Evolutionary conservation across 805 yeast species (phyloP), one percentile per base, ranked within the genome.

Genomic region (Yarrowia hollandica): DNA sequence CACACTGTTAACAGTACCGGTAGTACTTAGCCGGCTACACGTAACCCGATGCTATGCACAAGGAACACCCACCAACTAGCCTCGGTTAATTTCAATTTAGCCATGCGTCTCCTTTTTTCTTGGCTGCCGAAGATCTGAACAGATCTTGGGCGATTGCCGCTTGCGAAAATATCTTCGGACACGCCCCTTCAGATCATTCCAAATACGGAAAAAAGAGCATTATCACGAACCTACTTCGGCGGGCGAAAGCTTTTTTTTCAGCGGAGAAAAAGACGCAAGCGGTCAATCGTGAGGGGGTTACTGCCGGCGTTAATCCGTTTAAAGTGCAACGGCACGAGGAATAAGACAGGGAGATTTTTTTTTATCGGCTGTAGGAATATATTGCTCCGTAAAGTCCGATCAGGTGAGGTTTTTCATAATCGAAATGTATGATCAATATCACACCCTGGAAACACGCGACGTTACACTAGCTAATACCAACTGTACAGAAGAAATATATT

Each of bases 311-410:
- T 22, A 22, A 38, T 4, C n/a, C 4, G 31, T 15, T 23, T 39
- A 23, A 18, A 25, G 46, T 39, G 44, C 44, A 39, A 39, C 44
- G 44, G 46, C 25, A 39, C 46, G 46, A 39, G 46, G n/a, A 39
- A 25, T n/a, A 25, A 23, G 31, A 15, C 21, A 3, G 1, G 15
- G 5, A 23, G 25, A 9, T 18, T 15, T 10, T 18, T 10, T 25
- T 39, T 39, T 16, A 23, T 16, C 46, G 46, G 46, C 46, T 23
- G 21, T 39, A 23, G 7, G 44, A n/a, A 25, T 15, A 19, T n/a
- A 12, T 39, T 23, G 46, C 15, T 38, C 28, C 44, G 28, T 25
- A 10, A 39, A 15, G 21, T 23, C 31, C 46, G 31, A 25, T 22
- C 18, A 16, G 22, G 11, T 4, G 41, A 5, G 18, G n/a, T 18